These are phyloP conservation scores for Geotrichum aggregatum DNA, from an alignment of 1,139 yeast genomes.

Conservation along the genomic window DNA sequence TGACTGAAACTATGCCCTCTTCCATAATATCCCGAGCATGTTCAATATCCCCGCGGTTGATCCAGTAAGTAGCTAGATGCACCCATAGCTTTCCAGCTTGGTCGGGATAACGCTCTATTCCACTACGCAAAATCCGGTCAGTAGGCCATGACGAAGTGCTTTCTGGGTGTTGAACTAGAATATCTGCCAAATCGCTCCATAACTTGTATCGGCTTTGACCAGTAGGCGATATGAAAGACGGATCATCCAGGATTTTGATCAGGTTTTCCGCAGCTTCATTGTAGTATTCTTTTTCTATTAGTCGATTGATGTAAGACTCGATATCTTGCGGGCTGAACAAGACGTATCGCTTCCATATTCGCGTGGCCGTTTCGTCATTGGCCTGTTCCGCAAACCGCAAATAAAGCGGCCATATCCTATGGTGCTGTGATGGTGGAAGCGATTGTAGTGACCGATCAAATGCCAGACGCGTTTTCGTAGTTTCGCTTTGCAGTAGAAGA, in stretches of 20 bases:
- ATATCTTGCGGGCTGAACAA: conserved; percentile 40
- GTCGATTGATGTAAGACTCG: conserved; percentile 35
- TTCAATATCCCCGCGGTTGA: conserved; percentile 39
- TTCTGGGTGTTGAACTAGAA: conserved; percentile 38
- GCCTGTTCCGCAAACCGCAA: conserved; percentile 43
- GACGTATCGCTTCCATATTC: conserved; percentile 47
- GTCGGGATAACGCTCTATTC: conserved; percentile 54
- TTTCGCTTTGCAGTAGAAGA: conserved; percentile 41
- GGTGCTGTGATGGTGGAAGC: conserved; percentile 53
- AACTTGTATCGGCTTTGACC: conserved; percentile 44
- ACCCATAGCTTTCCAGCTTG: conserved; percentile 53
- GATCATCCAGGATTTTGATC: conserved; percentile 36
- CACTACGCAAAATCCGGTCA: conserved; percentile 40
- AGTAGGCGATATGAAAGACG: conserved; percentile 37
- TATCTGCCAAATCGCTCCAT: conserved; percentile 49
- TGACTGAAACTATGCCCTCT: conserved; percentile 45
- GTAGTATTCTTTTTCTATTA: conserved; percentile 31
- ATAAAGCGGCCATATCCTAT: conserved; percentile 57
- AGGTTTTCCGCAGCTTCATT: conserved; percentile 34
- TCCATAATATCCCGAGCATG: conserved; percentile 50
- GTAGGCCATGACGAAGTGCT: conserved; percentile 31
- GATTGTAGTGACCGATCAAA: conserved; percentile 53
- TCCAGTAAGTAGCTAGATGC: conserved; percentile 50
- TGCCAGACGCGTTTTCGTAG: conserved; percentile 46
- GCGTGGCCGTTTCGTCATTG: conserved; percentile 47